Evolutionary conservation across 371 early-diverging fungal genomes (phyloP).

Genomic region (Rhizopus delemar): DNA sequence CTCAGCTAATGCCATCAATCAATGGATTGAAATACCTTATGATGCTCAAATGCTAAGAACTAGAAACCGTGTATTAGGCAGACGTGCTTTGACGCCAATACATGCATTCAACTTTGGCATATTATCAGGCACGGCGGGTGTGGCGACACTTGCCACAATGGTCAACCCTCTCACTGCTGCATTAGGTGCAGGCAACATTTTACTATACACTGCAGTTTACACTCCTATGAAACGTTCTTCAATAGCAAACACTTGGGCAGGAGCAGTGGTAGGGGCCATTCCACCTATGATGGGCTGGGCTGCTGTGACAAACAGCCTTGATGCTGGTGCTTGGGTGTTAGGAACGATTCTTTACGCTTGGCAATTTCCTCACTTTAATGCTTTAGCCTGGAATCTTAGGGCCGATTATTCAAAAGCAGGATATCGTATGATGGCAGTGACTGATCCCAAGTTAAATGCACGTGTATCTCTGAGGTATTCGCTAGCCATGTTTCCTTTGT

Average conservation of each 20-base stretch:
- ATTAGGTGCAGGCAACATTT: slow-evolving; percentile 83
- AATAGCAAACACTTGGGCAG: slow-evolving; percentile 95
- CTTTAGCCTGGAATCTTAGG: slow-evolving; percentile 90
- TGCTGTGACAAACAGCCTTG: slow-evolving; percentile 75
- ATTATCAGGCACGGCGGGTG: slow-evolving; percentile 73
- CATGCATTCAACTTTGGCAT: slow-evolving; percentile 85
- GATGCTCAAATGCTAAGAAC: slow-evolving; percentile 98
- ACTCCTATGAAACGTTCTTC: slow-evolving; percentile 93
- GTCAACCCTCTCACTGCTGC: slow-evolving; percentile 86
- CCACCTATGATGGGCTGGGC: slow-evolving; percentile 98
- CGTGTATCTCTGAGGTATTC: slow-evolving; percentile 86
- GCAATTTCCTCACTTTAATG: slow-evolving; percentile 99
- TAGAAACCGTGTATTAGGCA: slow-evolving; percentile 82
- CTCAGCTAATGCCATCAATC: slow-evolving; percentile 94
- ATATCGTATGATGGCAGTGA: slow-evolving; percentile 93
- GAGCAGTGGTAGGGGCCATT: slow-evolving; percentile 93
- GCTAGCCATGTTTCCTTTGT: slow-evolving; percentile 82
- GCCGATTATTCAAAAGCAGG: slow-evolving; percentile 96
- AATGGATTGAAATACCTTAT: slow-evolving; percentile 94
- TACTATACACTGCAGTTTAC: slow-evolving; percentile 87
- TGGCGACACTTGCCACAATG: slow-evolving; percentile 61
- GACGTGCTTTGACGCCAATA: slow-evolving; percentile 75
- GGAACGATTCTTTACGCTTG: slow-evolving; percentile 87
- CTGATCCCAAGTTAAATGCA: slow-evolving; percentile 86
- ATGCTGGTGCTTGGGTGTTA: slow-evolving; percentile 79